Evolutionary conservation across 202 grass and related monocot genomes (phyloP), one percentile per base, ranked within the genome.

Genomic region (Panicum virgatum): DNA sequence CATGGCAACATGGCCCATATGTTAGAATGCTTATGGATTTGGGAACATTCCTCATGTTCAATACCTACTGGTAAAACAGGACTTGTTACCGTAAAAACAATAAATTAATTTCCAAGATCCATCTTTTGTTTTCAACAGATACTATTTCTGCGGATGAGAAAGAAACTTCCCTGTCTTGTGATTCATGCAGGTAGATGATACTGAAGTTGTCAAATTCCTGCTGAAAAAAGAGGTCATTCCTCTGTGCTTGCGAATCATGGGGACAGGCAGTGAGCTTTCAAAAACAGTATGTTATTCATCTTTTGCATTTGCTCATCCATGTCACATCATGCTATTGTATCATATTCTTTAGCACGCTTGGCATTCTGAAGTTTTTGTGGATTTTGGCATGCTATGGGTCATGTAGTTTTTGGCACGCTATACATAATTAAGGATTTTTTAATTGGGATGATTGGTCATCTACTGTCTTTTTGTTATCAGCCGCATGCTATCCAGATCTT

Each of bases 151-250:
- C 26, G 67, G 67, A 66, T 78, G 47, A 67, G 5, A 80, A 74
- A 29, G 20, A 45, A 63, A 39, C 50, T 78, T 59, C 14, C 62
- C 73, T 82, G 22, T 22, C 26, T 81, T 77, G 36, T 74, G 53
- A 62, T 53, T 69, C 61, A 58, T 82, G 53, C 72, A 94, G 90
- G 90, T 29, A 74, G 79, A 88, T 56, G 86, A 91, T 82, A 86
- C 82, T 20, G 79, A 91, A 76, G 86, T 86, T 63, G 89, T 92
- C 37, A 73, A 70, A 72, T 94, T 84, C 82, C 76, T 97, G 57
- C 88, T 94, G 43, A 32, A 83, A 77, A 84, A 82, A 69, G 84
- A 93, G 94, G 78, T 88, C 74, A 84, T 94, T 78, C 88, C 95
- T 75, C 69, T 91, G 15, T 97, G 92, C 42, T 50, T 97, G 32